Base-by-base conservation (phyloP, 2,329 filamentous ascomycete species). In the Xylaria multiplex region DNA sequence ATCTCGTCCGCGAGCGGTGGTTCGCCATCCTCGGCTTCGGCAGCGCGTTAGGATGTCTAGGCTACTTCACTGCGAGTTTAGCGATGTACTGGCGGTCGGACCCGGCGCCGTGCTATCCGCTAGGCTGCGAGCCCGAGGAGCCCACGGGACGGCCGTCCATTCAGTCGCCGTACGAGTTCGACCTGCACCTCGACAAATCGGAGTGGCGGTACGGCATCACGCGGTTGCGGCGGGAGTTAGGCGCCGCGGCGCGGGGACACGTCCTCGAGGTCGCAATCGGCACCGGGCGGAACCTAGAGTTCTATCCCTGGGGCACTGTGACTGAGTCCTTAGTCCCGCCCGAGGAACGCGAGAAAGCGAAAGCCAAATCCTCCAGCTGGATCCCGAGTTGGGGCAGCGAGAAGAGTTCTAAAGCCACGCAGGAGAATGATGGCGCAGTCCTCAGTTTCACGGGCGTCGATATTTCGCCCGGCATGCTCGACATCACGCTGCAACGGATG, bases 211-310 rank as follows among this genome's bases (percentile, higher is more conserved):
- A 85, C 80, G 87, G 88, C 54, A 82, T 90, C 69, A 82, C 79
- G 6, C 77, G 76, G 19, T 76, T 89, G 58, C 83, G 88, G 11
- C 78, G 79, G 57, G 77, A 79, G 24, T 78, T 90, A 30, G 84
- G 83, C 1, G 72, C 76, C 13, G 75, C 77, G 37, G 87, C 84
- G 6, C 75, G 74, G 0, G 88, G 88, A 1, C 80, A 88, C 74
- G 88, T 90, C 13, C 81, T 90, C 37, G 88, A 90, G 76, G 81
- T 90, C 13, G 87, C 87, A 19, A 83, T 90, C 62, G 88, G 88
- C 19, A 88, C 88, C 2, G 88, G 88, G 3, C 81, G 88, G 13
- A 90, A 90, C 71, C 73, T 90, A 16, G 79, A 81, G 45, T 87
- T 84, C 75, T 89, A 89, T 74, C 79, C 84, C 72, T 90, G 87